Conservation (phyloP, 2,329 filamentous ascomycete species). For the Colletotrichum gigasporum region DNA sequence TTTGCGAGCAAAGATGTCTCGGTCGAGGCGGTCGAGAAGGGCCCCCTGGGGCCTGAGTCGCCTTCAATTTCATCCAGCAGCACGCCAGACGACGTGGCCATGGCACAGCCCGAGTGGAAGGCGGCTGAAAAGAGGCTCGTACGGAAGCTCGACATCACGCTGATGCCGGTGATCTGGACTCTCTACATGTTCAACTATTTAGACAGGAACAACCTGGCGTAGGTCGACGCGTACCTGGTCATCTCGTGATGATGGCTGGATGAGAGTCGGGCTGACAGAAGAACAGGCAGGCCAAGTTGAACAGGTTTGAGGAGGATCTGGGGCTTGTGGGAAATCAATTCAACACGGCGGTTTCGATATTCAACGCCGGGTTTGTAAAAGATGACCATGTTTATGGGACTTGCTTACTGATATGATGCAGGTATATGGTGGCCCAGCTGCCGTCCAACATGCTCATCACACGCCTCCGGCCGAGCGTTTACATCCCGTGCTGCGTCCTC, state of each 20-base stretch:
- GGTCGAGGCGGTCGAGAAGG: constrained; percentile 1
- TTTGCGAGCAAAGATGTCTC: constrained; percentile 7
- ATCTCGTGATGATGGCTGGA: no score
- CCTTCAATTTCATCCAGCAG: not conserved
- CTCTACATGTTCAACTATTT: constrained; percentile 33
- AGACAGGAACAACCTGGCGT: constrained; percentile 32
- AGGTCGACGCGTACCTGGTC: not conserved
- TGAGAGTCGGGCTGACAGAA: not conserved
- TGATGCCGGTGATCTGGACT: constrained; percentile 33
- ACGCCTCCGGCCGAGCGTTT: constrained; percentile 32
- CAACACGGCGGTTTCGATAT: constrained; percentile 25
- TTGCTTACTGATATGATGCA: not conserved
- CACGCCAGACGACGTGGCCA: not conserved
- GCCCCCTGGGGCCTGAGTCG: not conserved
- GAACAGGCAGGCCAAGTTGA: constrained; percentile 23
- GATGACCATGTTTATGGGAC: not conserved
- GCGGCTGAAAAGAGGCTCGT: constrained; percentile 32
- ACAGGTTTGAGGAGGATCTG: constrained; percentile 24
- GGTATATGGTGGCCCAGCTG: constrained; percentile 35
- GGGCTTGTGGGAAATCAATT: constrained; percentile 29
- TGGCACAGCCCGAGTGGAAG: constrained; percentile 19
- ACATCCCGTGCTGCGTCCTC: constrained; percentile 34
- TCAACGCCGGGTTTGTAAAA: constrained; percentile 19
- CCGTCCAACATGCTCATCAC: constrained; percentile 37
- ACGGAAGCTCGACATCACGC: constrained; percentile 36